Evolutionary conservation across 352 stramenopile genomes (phyloP), one percentile per base, ranked within the genome.

Genomic region (Phytophthora aleatoria): DNA sequence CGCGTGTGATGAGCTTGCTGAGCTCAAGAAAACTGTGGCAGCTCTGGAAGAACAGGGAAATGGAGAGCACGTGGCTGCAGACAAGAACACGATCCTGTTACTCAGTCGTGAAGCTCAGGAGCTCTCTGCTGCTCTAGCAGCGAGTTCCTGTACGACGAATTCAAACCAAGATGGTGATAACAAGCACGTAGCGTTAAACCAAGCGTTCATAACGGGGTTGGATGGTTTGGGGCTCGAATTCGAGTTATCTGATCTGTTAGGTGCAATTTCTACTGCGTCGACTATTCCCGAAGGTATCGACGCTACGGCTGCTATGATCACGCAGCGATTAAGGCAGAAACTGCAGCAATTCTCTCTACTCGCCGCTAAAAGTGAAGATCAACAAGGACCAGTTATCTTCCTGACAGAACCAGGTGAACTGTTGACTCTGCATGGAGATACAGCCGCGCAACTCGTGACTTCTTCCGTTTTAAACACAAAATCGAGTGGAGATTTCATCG

Each of bases 1-100:
- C 43, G 81, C 80, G 3, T 87, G 78, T 53, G 85, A 93, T 7
- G 82, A 91, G 64, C 85, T 92, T 16, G 73, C 76, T 1, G 84
- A 92, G 58, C 73, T 91, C 20, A 89, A 89, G 53, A 79, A 78
- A 31, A 91, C 85, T 0, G 75, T 91, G n/a, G 69, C 76, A 15
- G 42, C 74, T 39, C 58, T 93, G 2, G 82, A 93, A 67, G 82
- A 93, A 27, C 81, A 89, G 48, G 81, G 85, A 15, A 84, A 85
- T 57, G 79, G 85, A 15, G 71, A 90, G 10, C 79, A 91, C 36
- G 67, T 90, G 6, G 78, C 79, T 1, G 82, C 80, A 1, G 82
- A 93, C 54, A 89, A 82, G 50, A 74, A 79, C 7, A 90, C 81
- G 3, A 93, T 91, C 41, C 59, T 70, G 3, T 56, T 90, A 41